Conservation (phyloP, 2,329 filamentous ascomycete species). For the Orbilia quercus region DNA sequence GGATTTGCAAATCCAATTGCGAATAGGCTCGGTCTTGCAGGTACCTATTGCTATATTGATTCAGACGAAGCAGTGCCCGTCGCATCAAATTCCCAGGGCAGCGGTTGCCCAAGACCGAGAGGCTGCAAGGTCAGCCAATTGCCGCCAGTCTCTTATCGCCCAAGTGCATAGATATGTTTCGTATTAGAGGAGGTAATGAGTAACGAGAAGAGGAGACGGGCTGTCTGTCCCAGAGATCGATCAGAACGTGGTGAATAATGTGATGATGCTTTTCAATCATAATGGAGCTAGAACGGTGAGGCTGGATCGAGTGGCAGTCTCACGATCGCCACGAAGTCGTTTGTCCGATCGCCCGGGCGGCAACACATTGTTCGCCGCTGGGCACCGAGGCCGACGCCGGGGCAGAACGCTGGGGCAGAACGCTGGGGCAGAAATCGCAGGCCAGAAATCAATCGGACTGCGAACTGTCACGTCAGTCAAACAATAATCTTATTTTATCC, state of each 20-base stretch:
- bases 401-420: not conserved
- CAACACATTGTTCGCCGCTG: slow-evolving; percentile 2
- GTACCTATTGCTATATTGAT: too few species aligned
- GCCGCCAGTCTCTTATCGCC: slow-evolving; percentile 38
- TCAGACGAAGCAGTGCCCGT: slow-evolving; percentile 31
- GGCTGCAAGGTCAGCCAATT: slow-evolving; percentile 49
- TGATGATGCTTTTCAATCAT: not conserved
- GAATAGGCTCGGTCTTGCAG: slow-evolving; percentile 17
- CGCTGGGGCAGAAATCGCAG: not conserved
- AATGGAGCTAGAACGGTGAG: too few species aligned
- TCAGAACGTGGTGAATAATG: not conserved
- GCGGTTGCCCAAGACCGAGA: slow-evolving; percentile 24
- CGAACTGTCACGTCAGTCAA: slow-evolving; percentile 51
- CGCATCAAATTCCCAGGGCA: slow-evolving; percentile 25
- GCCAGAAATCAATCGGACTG: slow-evolving; percentile 1
- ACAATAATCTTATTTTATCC: slow-evolving; percentile 33
- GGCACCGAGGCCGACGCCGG: slow-evolving; percentile 4
- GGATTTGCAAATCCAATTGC: not conserved
- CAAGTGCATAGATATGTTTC: slow-evolving; percentile 35
- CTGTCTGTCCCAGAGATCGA: too few species aligned
- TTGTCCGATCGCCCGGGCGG: not conserved
- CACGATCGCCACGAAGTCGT: too few species aligned
- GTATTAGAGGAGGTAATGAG: slow-evolving; percentile 52
- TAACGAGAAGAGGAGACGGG: slow-evolving; percentile 36
- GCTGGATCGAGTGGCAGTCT: too few species aligned